These are phyloP conservation scores for Rhizophlyctis rosea DNA, from an alignment of 192 early-diverging fungal species.

Conservation along the genomic window DNA sequence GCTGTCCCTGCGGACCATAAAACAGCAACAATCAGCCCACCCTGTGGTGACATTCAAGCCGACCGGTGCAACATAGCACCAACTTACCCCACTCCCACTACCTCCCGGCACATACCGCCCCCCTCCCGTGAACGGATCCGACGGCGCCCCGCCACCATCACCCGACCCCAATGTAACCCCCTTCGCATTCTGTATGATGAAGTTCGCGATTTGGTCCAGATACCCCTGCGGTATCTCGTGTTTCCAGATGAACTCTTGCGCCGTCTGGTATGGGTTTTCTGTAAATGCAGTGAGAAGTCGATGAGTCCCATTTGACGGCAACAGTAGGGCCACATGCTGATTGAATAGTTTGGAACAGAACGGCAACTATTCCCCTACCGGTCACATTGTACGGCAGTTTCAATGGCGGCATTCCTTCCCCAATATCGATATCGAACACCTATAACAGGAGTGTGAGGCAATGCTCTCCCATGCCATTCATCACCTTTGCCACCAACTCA, in stretches of 20 bases:
- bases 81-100: too few relatives aligned
- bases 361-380: conserved; percentile 34
- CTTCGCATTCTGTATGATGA: conserved; percentile 84
- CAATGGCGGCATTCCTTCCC: conserved; percentile 71
- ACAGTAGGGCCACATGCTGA: not conserved
- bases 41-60: too few relatives aligned
- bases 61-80: too few relatives aligned
- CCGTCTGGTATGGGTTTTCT: conserved; percentile 93
- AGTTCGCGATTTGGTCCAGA: conserved; percentile 91
- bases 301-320: not conserved
- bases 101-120: too few relatives aligned
- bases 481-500: too few relatives aligned
- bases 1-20: too few relatives aligned
- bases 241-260: conserved; percentile 82
- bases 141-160: conserved; percentile 23
- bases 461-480: too few relatives aligned
- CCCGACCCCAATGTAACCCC: conserved; percentile 52
- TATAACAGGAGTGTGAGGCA: too few relatives aligned
- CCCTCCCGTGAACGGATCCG: conserved; percentile 69
- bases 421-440: conserved; percentile 93
- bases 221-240: conserved; percentile 80
- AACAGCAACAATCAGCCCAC: too few relatives aligned
- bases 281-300: not conserved
- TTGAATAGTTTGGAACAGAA: not conserved
- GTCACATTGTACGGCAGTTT: conserved; percentile 92